These are phyloP conservation scores for Thelonectria rubi DNA, from an alignment of 2,329 filamentous ascomycete genomes.

Conservation along the genomic window DNA sequence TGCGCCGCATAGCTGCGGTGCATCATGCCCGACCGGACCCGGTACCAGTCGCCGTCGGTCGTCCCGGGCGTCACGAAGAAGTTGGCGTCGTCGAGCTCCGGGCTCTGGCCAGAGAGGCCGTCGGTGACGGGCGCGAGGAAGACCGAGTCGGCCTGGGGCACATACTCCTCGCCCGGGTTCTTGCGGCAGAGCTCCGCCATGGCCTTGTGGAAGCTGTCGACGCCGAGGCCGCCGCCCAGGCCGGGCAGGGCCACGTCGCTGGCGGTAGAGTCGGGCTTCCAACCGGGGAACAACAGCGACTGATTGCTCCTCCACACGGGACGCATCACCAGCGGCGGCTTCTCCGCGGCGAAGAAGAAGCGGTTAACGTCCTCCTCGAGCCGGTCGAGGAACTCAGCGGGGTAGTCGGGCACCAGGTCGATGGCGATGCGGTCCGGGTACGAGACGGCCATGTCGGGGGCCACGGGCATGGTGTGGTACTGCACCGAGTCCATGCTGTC, in stretches of 20 bases:
- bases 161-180: neutral
- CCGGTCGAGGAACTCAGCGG: neutral
- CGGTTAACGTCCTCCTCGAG: neutral
- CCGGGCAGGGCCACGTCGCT: neutral
- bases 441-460: too few species aligned
- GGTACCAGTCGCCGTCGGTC: conserved; percentile 37
- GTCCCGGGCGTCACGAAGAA: conserved; percentile 32
- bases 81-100: conserved; percentile 18
- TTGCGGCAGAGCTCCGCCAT: neutral
- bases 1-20: conserved; percentile 19
- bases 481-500: neutral
- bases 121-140: conserved; percentile 29
- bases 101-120: neutral
- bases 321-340: neutral
- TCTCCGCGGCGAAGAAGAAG: neutral
- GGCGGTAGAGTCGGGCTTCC: neutral
- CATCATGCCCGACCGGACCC: conserved; percentile 35
- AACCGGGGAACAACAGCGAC: neutral
- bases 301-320: neutral
- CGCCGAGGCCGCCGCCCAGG: too few species aligned
- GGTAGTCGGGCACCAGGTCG: neutral
- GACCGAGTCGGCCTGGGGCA: conserved; percentile 5
- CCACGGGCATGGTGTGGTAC: neutral
- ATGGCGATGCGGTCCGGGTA: neutral
- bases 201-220: neutral